These are phyloP conservation scores for Metroxylon sagu DNA, from an alignment of 176 grass and related monocot genomes.

Conservation along the genomic window DNA sequence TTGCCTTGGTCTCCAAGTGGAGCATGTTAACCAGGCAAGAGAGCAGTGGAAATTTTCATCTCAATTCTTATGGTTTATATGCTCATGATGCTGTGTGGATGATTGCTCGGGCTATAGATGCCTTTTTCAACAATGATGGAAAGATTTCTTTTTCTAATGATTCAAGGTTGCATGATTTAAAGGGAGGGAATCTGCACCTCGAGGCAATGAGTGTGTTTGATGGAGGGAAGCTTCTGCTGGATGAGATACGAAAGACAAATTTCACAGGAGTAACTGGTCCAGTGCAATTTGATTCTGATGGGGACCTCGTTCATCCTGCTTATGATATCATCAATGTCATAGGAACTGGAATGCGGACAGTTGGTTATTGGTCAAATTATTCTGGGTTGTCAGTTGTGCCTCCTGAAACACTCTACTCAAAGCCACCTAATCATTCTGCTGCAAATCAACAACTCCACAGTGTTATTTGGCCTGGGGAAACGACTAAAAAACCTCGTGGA, in stretches of 20 bases:
- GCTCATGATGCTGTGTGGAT: slow-evolving; percentile 90
- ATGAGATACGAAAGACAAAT: slow-evolving; percentile 47
- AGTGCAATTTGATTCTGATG: slow-evolving; percentile 44
- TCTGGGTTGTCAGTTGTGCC: slow-evolving; percentile 49
- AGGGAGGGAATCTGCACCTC: slow-evolving; percentile 52
- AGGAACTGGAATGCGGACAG: slow-evolving; percentile 58
- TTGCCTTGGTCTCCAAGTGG: slow-evolving; percentile 64
- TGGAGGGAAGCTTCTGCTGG: slow-evolving; percentile 47
- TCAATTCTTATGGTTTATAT: slow-evolving; percentile 60
- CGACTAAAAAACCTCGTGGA: slow-evolving; percentile 65
- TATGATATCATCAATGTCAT: slow-evolving; percentile 86
- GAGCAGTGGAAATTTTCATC: slow-evolving; percentile 35
- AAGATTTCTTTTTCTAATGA: slow-evolving; percentile 74
- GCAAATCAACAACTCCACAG: slow-evolving; percentile 54
- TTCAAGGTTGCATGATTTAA: slow-evolving; percentile 39
- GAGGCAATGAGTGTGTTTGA: slow-evolving; percentile 78
- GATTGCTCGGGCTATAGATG: slow-evolving; percentile 62
- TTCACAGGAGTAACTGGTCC: slow-evolving; percentile 63
- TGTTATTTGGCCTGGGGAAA: slow-evolving; percentile 92
- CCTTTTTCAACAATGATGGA: slow-evolving; percentile 65
- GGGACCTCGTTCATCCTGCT: slow-evolving; percentile 56
- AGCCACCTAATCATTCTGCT: slow-evolving; percentile 57
- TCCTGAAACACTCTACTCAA: slow-evolving; percentile 64
- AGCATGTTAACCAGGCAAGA: slow-evolving; percentile 46
- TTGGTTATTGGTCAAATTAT: slow-evolving; percentile 97